Evolutionary conservation across 2,329 filamentous ascomycete species (phyloP), one percentile per base, ranked within the genome.

Genomic region (Lecanicillium sp.): DNA sequence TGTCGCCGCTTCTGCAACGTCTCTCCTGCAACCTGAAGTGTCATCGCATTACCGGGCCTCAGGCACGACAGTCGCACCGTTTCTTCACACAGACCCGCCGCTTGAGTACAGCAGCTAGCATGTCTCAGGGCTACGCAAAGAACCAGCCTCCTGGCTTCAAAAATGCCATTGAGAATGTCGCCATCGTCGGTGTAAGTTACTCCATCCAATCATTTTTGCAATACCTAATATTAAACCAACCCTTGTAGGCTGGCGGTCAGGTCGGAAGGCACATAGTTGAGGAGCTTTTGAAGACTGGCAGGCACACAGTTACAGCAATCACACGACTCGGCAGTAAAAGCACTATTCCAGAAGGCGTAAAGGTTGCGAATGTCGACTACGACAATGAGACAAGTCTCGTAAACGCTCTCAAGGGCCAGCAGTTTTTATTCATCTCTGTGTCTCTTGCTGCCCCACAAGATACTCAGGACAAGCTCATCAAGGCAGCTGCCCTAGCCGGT

Each of bases 341-440:
- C 36, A 56, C 45, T 13, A 41, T 74, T 2, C 69, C 72, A 3
- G 45, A 56, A 0, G 68, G 69, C 11, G 59, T 75, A 15, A 49
- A 56, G 2, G 45, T 61, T 12, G 60, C 57, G 18, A 42, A 49
- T 4, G 56, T 77, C 18, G 58, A 71, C 48, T 74, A 73, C 45
- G 51, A 58, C 17, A 56, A 70, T 32, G 48, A 60, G 9, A 33
- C 49, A 1, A 60, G 65, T 2, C 48, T 81, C 11, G 57, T 72
- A 3, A 47, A 51, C 0, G 74, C 72, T 3, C 63, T 81, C 2
- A 49, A 56, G 17, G 71, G 62, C 40, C 72, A 79, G 44, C 63
- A 81, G n/a, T 65, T 66, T 10, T 54, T 77, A 4, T 62, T 74
- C 48, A 74, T 77, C 46, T 69, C 71, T 20, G 50, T 76, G 40